Evolutionary conservation across 495 filamentous ascomycete genomes (phyloP).

Genomic region (Aspergillus mulundensis): DNA sequence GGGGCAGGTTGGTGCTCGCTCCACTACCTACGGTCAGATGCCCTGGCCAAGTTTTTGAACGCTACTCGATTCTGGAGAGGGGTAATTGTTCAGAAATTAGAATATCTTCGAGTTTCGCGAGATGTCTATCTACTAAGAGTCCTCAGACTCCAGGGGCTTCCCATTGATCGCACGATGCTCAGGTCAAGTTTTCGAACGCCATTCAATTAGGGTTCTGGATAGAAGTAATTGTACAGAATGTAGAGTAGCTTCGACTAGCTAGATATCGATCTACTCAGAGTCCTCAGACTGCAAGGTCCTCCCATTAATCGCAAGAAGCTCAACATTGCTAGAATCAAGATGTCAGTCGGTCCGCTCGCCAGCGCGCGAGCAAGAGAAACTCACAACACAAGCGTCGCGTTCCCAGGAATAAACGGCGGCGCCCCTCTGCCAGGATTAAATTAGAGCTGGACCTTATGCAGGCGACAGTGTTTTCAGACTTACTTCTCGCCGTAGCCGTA

Average conservation of each 20-base stretch:
- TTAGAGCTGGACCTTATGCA: not conserved
- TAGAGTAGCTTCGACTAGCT: not conserved
- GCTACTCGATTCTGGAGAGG: too few species aligned
- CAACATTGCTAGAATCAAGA: not conserved
- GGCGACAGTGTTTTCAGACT: not conserved
- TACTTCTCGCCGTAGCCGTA: constrained; percentile 24
- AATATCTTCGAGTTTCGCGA: too few species aligned
- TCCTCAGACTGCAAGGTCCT: not conserved
- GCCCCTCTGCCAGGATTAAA: not conserved
- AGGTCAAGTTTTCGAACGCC: too few species aligned
- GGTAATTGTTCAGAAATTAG: too few species aligned
- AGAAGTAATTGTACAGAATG: not conserved
- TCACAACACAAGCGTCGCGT: not conserved
- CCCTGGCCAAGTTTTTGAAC: too few species aligned
- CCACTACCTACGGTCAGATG: too few species aligned
- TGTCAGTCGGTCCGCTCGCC: not conserved
- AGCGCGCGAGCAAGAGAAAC: not conserved
- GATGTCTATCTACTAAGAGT: too few species aligned
- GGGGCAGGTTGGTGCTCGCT: too few species aligned
- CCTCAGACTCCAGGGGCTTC: too few species aligned
- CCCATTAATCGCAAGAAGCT: not conserved
- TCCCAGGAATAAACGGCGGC: not conserved
- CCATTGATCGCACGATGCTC: too few species aligned
- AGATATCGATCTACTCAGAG: not conserved
- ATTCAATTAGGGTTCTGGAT: not conserved